Conservation (phyloP, 2,329 filamentous ascomycete genomes). For the Calonectria naviculata region DNA sequence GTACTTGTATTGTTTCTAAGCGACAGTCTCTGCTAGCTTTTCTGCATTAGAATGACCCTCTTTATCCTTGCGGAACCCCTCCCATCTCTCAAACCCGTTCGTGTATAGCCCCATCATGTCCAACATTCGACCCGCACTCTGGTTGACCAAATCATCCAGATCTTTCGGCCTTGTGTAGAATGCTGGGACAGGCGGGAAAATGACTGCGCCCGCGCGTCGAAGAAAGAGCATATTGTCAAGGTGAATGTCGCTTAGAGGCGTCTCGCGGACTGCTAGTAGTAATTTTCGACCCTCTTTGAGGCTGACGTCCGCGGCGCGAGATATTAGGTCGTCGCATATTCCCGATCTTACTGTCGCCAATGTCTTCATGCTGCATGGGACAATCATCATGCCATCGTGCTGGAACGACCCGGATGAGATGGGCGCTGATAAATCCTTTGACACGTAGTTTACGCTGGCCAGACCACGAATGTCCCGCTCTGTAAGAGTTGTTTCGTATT, state of each 20-base stretch:
- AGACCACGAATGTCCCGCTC: background rate
- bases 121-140: constrained; percentile 22
- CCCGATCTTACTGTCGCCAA: constrained; percentile 55
- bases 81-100: constrained; percentile 1
- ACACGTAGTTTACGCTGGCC: background rate
- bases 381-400: constrained; percentile 59
- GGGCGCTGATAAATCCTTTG: background rate
- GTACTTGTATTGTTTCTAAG: background rate
- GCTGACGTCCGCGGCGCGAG: constrained; percentile 57
- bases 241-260: constrained; percentile 59
- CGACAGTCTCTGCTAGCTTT: background rate
- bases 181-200: constrained; percentile 57
- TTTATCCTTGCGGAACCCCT: constrained; percentile 1
- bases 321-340: constrained; percentile 57
- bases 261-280: constrained; percentile 55
- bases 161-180: constrained; percentile 54
- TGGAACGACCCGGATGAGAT: constrained; percentile 9
- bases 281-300: constrained; percentile 56
- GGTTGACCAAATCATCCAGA: constrained; percentile 52
- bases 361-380: constrained; percentile 61
- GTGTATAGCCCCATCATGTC: constrained; percentile 19
- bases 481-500: background rate
- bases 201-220: constrained; percentile 50
- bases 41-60: background rate
- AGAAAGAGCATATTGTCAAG: constrained; percentile 57